Evolutionary conservation across 495 filamentous ascomycete genomes (phyloP).

Genomic region (Staphylotrichum longicolle): DNA sequence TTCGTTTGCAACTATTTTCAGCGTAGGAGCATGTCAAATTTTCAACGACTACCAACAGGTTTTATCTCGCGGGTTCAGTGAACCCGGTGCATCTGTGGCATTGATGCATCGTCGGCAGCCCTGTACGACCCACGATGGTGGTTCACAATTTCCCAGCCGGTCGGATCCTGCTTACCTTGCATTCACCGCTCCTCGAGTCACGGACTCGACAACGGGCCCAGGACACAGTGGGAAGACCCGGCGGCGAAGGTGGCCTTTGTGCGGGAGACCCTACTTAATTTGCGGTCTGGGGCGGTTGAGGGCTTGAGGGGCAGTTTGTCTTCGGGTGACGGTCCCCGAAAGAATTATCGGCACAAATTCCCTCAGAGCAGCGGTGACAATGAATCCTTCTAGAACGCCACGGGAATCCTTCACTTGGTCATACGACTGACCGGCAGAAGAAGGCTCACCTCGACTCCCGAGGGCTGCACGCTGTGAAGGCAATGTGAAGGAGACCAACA

Average conservation of each 20-base stretch:
- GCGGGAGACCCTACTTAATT: background rate
- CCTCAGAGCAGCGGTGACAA: background rate
- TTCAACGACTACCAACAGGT: background rate
- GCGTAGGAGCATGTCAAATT: background rate
- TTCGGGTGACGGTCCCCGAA: background rate
- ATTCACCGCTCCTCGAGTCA: background rate
- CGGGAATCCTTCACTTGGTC: slow-evolving; percentile 7
- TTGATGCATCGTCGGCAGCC: background rate
- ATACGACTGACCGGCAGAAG: background rate
- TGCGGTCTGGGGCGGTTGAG: slow-evolving; percentile 3
- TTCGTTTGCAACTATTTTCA: slow-evolving; percentile 1
- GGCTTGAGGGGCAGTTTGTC: background rate
- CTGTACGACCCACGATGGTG: slow-evolving; percentile 5
- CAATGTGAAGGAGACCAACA: background rate
- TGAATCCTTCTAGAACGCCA: slow-evolving; percentile 12
- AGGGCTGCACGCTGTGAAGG: background rate
- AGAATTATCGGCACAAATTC: background rate
- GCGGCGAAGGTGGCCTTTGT: slow-evolving; percentile 5
- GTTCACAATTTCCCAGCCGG: slow-evolving; percentile 1
- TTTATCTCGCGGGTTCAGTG: background rate
- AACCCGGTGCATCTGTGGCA: background rate
- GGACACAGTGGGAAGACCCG: slow-evolving; percentile 1
- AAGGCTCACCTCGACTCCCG: background rate
- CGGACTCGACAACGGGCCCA: background rate
- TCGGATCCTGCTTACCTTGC: slow-evolving; percentile 1